These are phyloP conservation scores for Mycena galericulata DNA, from an alignment of 768 basidiomycete genomes.

Conservation along the genomic window DNA sequence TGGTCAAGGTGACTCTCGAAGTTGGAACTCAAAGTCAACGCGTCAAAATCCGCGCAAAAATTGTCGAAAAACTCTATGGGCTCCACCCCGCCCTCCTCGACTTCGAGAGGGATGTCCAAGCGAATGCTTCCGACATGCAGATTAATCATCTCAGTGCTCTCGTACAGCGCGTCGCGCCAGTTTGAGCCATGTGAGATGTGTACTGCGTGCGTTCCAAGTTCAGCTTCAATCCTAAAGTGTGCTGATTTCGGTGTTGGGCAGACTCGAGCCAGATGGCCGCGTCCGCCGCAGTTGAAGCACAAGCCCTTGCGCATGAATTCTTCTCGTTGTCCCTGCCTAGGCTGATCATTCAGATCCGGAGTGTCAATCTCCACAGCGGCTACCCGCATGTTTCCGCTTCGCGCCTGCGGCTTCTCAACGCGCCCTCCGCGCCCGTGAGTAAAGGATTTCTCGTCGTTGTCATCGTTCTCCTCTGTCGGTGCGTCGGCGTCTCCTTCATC, in stretches of 20 bases:
- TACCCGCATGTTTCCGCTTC: neutral
- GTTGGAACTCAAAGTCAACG: too few species aligned
- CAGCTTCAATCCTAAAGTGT: neutral
- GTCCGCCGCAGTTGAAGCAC: conserved; percentile 1
- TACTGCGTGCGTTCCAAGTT: too few species aligned
- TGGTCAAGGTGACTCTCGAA: neutral
- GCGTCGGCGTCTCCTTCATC: neutral
- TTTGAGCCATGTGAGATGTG: neutral
- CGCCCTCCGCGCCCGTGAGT: neutral
- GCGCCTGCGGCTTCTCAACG: neutral
- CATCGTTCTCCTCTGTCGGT: neutral
- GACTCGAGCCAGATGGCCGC: neutral
- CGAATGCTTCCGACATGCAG: too few species aligned
- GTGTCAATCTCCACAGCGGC: neutral
- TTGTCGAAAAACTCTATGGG: neutral
- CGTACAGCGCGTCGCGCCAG: neutral
- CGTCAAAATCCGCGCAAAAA: neutral
- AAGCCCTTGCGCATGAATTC: neutral
- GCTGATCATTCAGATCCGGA: neutral
- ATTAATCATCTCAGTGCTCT: neutral
- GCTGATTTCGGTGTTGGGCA: neutral
- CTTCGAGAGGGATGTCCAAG: too few species aligned
- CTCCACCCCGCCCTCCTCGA: conserved; percentile 6
- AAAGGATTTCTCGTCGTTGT: neutral
- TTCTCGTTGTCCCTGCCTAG: neutral